phyloP scores from a whole-genome alignment of 345 rosid species.

The Camelina neglecta region DNA sequence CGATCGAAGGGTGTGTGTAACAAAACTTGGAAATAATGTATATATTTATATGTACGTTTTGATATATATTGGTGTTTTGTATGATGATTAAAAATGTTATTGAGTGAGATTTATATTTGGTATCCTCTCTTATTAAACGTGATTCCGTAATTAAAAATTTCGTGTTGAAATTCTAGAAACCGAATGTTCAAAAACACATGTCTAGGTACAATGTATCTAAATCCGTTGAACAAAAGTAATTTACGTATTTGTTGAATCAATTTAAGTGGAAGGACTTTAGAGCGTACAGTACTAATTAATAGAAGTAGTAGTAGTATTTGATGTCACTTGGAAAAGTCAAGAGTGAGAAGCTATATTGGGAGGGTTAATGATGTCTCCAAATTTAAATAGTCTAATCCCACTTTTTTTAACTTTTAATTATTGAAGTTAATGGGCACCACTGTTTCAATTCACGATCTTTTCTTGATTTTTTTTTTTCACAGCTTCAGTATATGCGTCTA shows the following conservation, averaged over 20 bases:
- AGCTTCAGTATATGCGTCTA: slow-evolving; percentile 35
- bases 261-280: slow-evolving; percentile 37
- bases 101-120: neutral
- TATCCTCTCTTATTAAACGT: neutral
- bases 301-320: neutral
- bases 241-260: slow-evolving; percentile 5
- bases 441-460: slow-evolving; percentile 27
- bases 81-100: neutral
- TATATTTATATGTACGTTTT: slow-evolving; percentile 5
- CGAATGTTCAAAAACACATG: slow-evolving; percentile 1
- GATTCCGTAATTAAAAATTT: neutral
- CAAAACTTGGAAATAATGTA: slow-evolving; percentile 21
- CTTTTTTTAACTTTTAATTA: slow-evolving; percentile 36
- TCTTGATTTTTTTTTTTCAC: slow-evolving; percentile 4
- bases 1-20: slow-evolving; percentile 31
- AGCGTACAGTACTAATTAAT: neutral
- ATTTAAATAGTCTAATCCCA: slow-evolving; percentile 38
- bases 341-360: slow-evolving; percentile 21
- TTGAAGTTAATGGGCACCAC: slow-evolving; percentile 43
- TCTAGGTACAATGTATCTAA: slow-evolving; percentile 44
- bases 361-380: slow-evolving; percentile 41
- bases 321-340: slow-evolving; percentile 35
- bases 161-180: neutral
- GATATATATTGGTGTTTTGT: slow-evolving; percentile 25
- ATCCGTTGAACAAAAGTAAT: neutral